phyloP scores from a whole-genome alignment of 208 protist genomes.

The Crithidia acanthocephali region DNA sequence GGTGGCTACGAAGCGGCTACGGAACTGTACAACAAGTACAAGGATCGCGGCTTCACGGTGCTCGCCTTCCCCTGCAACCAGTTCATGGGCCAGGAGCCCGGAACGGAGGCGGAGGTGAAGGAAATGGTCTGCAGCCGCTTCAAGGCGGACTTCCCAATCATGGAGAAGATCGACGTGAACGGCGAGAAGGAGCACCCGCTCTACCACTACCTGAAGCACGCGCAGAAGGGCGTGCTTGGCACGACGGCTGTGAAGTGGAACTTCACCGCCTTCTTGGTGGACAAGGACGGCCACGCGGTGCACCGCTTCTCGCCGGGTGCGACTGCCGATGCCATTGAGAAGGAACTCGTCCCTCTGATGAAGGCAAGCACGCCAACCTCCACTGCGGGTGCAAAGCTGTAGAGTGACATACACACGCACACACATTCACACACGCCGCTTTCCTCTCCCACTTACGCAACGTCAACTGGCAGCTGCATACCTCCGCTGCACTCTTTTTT shows the following conservation, averaged over 20 bases:
- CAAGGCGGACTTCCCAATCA: conserved; percentile 83
- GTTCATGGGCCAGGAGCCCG: conserved; percentile 44
- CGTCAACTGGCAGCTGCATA: no score
- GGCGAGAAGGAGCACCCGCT: conserved; percentile 78
- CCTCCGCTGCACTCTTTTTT: no score
- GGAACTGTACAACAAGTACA: conserved; percentile 90
- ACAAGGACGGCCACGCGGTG: conserved; percentile 69
- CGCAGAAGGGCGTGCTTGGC: conserved; percentile 57
- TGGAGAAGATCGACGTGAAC: conserved; percentile 93
- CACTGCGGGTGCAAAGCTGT: background rate
- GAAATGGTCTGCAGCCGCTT: conserved; percentile 69
- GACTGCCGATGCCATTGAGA: conserved; percentile 53
- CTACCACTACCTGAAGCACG: conserved; percentile 84
- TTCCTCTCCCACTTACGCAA: no score
- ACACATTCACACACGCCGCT: no score
- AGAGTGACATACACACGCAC: background rate
- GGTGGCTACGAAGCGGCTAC: conserved; percentile 78
- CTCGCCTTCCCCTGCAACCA: conserved; percentile 92
- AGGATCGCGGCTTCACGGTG: conserved; percentile 83
- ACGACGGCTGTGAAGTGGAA: conserved; percentile 92
- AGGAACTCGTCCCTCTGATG: conserved; percentile 57
- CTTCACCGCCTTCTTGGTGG: conserved; percentile 93
- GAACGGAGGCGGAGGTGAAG: conserved; percentile 76
- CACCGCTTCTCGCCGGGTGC: conserved; percentile 76
- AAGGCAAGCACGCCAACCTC: background rate